Base-by-base conservation (phyloP, 2,329 filamentous ascomycete species). In the Chaetomiaceae sp. region DNA sequence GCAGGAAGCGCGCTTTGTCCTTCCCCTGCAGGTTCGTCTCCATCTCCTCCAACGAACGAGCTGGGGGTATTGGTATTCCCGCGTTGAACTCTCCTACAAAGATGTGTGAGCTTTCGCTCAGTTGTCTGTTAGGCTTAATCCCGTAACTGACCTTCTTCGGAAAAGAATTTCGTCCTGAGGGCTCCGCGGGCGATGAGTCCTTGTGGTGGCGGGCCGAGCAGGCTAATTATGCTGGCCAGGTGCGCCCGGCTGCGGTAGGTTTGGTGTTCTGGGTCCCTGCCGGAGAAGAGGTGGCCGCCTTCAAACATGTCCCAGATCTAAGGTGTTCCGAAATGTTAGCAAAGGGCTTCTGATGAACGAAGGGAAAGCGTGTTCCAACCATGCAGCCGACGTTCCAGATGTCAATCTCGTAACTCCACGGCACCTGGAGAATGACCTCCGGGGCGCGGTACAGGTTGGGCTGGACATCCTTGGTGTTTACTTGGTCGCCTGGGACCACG, bases 301-400 rank as follows among this genome's bases (percentile, higher is more conserved):
- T 80, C 71, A 50, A 72, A 79, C 1, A 79, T 39, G 46, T 78
- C 66, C 77, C 75, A 80, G 25, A 76, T 71, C 75, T 77, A 50
- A 43, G 17, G 2, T 9, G 33, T 52, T 38, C 12, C 2, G 44
- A 12, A 31, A 39, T 46, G 22, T 54, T 42, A 55, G 39, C 43
- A 47, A 55, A 14, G 33, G 19, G 55, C 31, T 51, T 37, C 20
- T 4, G 12, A 17, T 17, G 17, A 17, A 34, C 19, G 34, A 33
- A 34, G 51, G 31, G 40, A 17, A 31, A 9, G 8, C 8, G 27
- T 43, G 37, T 19, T 43, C 27, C 27, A 6, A 78, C 75, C 76
- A 80, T 71, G 51, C 72, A 75, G 8, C 75, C 76, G 3, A 70
- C 68, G 52, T 76, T 78, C 77, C 77, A 82, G 48, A 81, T 74